Percentiles rank a stretch among this genome's conserved stretches.
These are phyloP conservation scores for Cyclotella baltica DNA, from an alignment of 108 stramenopile species.

Conservation along the genomic window DNA sequence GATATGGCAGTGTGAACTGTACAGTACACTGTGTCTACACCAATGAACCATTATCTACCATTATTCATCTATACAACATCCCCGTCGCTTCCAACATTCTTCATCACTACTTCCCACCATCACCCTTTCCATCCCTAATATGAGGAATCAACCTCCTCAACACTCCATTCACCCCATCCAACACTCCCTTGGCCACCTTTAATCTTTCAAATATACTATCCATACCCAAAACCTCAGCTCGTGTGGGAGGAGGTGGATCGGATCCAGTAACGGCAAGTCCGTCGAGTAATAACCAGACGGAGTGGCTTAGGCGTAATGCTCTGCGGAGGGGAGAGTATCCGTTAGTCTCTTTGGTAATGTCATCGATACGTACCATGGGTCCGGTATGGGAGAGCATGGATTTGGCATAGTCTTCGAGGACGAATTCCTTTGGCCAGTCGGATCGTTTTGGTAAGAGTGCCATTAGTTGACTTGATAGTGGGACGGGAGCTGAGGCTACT, in stretches of 20 bases:
- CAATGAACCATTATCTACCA: too few relatives aligned
- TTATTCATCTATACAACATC: neutral
- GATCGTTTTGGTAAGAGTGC: conserved; percentile 43
- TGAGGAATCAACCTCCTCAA: conserved; percentile 38
- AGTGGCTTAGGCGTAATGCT: conserved; percentile 32
- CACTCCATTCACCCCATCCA: conserved; percentile 41
- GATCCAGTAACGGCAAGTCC: conserved; percentile 27
- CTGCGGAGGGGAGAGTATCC: conserved; percentile 36
- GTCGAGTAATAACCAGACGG: conserved; percentile 42
- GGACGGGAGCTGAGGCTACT: conserved; percentile 21
- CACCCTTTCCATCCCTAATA: conserved; percentile 5
- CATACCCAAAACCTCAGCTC: conserved; percentile 33
- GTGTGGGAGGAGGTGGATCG: conserved; percentile 22
- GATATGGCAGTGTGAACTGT: too few relatives aligned
- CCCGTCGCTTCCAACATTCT: neutral
- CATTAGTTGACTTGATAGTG: conserved; percentile 44
- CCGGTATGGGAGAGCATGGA: conserved; percentile 19
- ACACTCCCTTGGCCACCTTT: conserved; percentile 24
- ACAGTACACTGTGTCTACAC: too few relatives aligned
- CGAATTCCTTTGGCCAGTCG: conserved; percentile 45
- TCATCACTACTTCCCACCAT: neutral
- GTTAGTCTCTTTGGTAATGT: neutral
- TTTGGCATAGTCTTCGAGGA: conserved; percentile 34
- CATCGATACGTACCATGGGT: conserved; percentile 38
- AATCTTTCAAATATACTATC: conserved; percentile 30